phyloP scores from a whole-genome alignment of 805 yeast genomes.

The Jamesozyma piceae region DNA sequence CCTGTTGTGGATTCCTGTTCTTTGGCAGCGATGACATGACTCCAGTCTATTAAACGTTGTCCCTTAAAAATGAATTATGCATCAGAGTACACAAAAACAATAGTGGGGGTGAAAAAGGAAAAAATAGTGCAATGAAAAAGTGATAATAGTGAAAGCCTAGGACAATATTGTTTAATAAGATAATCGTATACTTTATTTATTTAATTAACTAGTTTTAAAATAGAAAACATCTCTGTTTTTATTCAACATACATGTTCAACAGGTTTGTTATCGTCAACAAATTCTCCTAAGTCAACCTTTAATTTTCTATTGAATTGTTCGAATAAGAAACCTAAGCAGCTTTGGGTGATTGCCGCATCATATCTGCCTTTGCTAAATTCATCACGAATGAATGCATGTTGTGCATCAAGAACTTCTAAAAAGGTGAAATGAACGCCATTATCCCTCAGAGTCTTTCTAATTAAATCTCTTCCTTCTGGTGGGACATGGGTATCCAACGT shows the following conservation, averaged over 20 bases:
- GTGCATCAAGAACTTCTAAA: constrained; percentile 69
- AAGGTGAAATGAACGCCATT: constrained; percentile 57
- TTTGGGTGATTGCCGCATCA: constrained; percentile 65
- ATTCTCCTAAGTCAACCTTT: constrained; percentile 57
- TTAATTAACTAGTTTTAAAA: too few relatives aligned
- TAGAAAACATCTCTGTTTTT: too few relatives aligned
- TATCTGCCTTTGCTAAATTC: constrained; percentile 72
- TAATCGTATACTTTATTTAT: too few relatives aligned
- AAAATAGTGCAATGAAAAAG: too few relatives aligned
- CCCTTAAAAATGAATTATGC: too few relatives aligned
- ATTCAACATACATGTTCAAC: constrained; percentile 57
- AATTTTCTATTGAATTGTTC: constrained; percentile 65
- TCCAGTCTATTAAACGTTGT: too few relatives aligned
- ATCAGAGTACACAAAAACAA: too few relatives aligned
- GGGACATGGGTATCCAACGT: constrained; percentile 76
- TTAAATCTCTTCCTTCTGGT: constrained; percentile 63
- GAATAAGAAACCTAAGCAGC: constrained; percentile 56
- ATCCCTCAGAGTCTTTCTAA: constrained; percentile 50
- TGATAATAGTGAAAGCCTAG: too few relatives aligned
- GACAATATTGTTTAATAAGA: too few relatives aligned
- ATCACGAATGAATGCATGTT: constrained; percentile 76
- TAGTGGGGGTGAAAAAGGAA: too few relatives aligned
- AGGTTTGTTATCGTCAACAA: constrained; percentile 40
- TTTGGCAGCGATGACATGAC: too few relatives aligned
- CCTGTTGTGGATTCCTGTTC: too few relatives aligned